Conservation (phyloP, 2,329 filamentous ascomycete species). For the Alternaria burnsii region DNA sequence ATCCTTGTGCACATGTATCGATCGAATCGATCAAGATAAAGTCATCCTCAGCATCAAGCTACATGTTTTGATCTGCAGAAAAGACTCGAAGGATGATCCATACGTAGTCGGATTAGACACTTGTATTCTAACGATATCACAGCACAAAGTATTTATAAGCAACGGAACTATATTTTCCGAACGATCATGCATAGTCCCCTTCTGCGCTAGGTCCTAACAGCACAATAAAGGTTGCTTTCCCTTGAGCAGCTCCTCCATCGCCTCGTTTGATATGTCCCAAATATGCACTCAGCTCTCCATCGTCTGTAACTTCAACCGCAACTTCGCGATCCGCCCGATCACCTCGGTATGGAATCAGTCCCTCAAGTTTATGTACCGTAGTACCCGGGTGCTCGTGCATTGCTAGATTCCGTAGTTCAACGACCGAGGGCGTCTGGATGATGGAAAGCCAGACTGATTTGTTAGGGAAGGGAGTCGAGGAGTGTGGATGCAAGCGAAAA, state of each 20-base stretch:
- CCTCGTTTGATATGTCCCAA: constrained; percentile 64
- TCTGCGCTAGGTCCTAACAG: constrained; percentile 17
- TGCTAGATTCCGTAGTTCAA: constrained; percentile 70
- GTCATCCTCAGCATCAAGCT: background rate
- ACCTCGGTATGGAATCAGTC: constrained; percentile 63
- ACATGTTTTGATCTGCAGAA: too few species aligned
- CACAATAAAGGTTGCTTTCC: constrained; percentile 64
- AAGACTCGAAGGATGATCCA: background rate
- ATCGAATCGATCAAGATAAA: background rate
- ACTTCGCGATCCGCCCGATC: constrained; percentile 63
- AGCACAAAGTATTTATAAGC: background rate
- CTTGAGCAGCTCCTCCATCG: constrained; percentile 50
- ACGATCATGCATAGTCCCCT: background rate
- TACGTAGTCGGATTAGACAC: background rate
- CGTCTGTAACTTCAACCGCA: constrained; percentile 70
- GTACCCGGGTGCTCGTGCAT: constrained; percentile 68
- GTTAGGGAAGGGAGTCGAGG: constrained; percentile 59
- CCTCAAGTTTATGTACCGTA: constrained; percentile 69
- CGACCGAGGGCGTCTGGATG: constrained; percentile 65
- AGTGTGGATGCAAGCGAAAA: constrained; percentile 51
- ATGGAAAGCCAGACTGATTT: constrained; percentile 72
- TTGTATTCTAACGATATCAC: background rate
- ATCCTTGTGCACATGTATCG: background rate
- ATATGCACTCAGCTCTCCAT: constrained; percentile 77
- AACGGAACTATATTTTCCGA: background rate